phyloP scores from a whole-genome alignment of 345 rosid species.

The Dipteronia dyeriana region DNA sequence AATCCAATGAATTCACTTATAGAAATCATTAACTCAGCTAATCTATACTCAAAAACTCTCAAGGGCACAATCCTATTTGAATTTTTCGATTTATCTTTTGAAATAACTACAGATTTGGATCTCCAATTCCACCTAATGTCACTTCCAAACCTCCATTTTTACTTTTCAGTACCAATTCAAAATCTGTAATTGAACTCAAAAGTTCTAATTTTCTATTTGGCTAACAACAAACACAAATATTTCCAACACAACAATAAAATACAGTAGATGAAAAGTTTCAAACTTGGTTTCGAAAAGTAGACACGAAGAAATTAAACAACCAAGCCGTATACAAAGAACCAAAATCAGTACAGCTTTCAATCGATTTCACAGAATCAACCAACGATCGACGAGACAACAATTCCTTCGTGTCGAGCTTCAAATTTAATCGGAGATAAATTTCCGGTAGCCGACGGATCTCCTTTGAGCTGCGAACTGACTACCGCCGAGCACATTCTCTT shows the following conservation, averaged over 20 bases:
- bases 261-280: not conserved
- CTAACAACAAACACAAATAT: too few species aligned
- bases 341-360: slow-evolving; percentile 31
- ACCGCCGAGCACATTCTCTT: slow-evolving; percentile 24
- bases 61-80: not conserved
- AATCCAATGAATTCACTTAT: not conserved
- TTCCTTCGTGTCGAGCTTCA: slow-evolving; percentile 31
- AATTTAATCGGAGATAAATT: slow-evolving; percentile 19
- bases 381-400: slow-evolving; percentile 26
- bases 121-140: not conserved
- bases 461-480: not conserved
- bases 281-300: not conserved
- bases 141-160: not conserved
- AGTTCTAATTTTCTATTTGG: too few species aligned
- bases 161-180: not conserved
- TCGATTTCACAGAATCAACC: slow-evolving; percentile 38
- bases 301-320: not conserved
- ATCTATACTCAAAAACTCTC: not conserved
- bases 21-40: not conserved
- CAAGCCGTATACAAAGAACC: slow-evolving; percentile 33
- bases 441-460: slow-evolving; percentile 8
- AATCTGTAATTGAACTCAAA: too few species aligned
- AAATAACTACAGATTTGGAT: not conserved
- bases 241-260: too few species aligned
- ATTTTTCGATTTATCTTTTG: too few species aligned